Base-by-base conservation (phyloP, 1,284 basidiomycete species). In the Cutaneotrichosporon dermatis region DNA sequence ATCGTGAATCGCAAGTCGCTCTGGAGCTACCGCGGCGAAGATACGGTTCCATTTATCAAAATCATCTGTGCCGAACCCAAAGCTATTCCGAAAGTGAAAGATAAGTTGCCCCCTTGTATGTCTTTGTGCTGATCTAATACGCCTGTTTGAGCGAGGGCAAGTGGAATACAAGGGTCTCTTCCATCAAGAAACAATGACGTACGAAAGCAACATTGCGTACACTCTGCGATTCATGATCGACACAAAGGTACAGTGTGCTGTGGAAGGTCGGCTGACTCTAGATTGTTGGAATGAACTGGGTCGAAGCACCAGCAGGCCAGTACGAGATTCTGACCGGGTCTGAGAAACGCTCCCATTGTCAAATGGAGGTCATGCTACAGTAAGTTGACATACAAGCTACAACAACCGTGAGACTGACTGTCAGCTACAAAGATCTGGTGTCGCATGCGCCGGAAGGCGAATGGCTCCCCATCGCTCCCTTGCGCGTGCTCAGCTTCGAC, bases 201-300 rank as follows among this genome's bases (percentile, higher is more conserved):
- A 83, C 66, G 93, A 97, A 76, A 95, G 92, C 72, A 96, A 97
- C 71, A 89, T 97, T 57, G 84, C 85, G 0, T 97, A 90, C 70
- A 86, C 84, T 1, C 79, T 97, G 49, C 86, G 94, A 4, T 97
- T 96, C 76, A 97, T 97, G 93, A 92, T 97, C 63, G 94, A 97
- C 70, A 89, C 90, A 4, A 87, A 91, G 81, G 92, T 90, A 25
- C 41, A 48, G 75, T 16, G 36, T 13, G 35, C 12, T 25, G 25
- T 25, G 35, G 5, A 2, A n/a, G 40, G 2, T 35, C 7, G 34
- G 16, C 4, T 34, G 12, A 37, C 46, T 13, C 6, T 64, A 94
- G 90, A 85, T 97, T 25, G 87, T 93, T 46, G 93, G 93, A 4
- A 97, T 97, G 93, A 97, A 95, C 73, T 97, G 93, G 93, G 87